Evolutionary conservation across 345 rosid genomes (phyloP).

Genomic region (Hirschfeldia incana): DNA sequence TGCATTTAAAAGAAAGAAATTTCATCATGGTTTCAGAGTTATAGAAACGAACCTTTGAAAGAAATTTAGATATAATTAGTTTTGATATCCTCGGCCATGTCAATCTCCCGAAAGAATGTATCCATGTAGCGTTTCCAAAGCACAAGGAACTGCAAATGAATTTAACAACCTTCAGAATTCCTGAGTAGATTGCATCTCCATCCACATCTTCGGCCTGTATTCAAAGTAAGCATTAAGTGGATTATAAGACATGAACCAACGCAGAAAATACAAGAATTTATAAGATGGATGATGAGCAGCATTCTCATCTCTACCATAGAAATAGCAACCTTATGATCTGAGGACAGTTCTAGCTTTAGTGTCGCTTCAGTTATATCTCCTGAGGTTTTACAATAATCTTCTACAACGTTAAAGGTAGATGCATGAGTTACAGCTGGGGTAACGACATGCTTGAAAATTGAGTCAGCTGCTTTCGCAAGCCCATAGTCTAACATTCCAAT

Average conservation of each 20-base stretch:
- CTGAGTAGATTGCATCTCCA: constrained; percentile 60
- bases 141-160: constrained; percentile 65
- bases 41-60: constrained; percentile 71
- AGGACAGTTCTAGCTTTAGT: constrained; percentile 54
- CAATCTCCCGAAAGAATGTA: constrained; percentile 81
- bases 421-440: constrained; percentile 65
- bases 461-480: constrained; percentile 85
- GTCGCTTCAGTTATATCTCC: constrained; percentile 52
- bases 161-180: constrained; percentile 61
- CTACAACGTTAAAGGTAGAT: constrained; percentile 53
- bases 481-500: constrained; percentile 83
- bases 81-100: constrained; percentile 94
- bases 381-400: constrained; percentile 49
- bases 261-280: constrained; percentile 1
- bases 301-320: background rate
- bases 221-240: constrained; percentile 2
- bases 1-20: background rate
- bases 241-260: background rate
- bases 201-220: constrained; percentile 57
- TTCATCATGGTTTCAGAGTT: background rate
- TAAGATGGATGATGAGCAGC: constrained; percentile 1
- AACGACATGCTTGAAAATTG: constrained; percentile 77
- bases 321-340: constrained; percentile 51
- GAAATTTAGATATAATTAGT: constrained; percentile 75
- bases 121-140: constrained; percentile 76